A percentile compares a stretch with the other conserved stretches of the same genome.
These are phyloP conservation scores for Fusarium sp. DNA, from an alignment of 2,329 filamentous ascomycete species.

Conservation along the genomic window DNA sequence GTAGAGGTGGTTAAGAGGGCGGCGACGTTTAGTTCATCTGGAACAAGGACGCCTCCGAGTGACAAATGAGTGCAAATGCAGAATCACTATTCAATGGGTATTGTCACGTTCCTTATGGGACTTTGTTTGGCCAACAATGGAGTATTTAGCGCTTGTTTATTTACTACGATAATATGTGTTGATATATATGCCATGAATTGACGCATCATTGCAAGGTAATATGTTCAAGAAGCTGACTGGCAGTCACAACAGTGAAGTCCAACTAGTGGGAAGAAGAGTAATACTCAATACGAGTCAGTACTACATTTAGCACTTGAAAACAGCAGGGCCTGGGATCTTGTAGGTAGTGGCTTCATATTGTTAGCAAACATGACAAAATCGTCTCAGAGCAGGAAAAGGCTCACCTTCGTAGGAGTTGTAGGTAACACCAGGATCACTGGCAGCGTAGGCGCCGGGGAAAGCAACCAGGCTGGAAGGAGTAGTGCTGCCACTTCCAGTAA, in stretches of 20 bases:
- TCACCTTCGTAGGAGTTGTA: constrained; percentile 65
- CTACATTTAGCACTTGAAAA: constrained; percentile 60
- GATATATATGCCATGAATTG: constrained; percentile 21
- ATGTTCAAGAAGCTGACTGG: constrained; percentile 15
- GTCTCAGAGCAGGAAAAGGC: constrained; percentile 14
- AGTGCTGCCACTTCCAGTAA: constrained; percentile 63
- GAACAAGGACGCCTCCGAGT: constrained; percentile 23
- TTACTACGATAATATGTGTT: constrained; percentile 20
- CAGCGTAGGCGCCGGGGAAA: constrained; percentile 68
- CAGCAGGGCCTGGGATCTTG: constrained; percentile 61
- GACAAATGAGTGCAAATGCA: constrained; percentile 2
- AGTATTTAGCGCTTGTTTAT: constrained; percentile 3
- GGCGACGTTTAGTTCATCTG: constrained; percentile 37
- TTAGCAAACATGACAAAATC: constrained; percentile 3
- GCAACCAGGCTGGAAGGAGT: constrained; percentile 59
- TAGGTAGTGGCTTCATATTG: constrained; percentile 55
- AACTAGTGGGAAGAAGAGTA: constrained; percentile 22
- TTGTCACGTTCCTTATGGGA: background rate
- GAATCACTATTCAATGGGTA: no score
- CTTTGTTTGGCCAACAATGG: background rate
- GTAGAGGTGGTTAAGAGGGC: constrained; percentile 41
- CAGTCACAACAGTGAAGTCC: constrained; percentile 19
- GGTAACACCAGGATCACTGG: constrained; percentile 64
- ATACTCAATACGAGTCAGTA: background rate
- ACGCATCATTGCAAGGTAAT: constrained; percentile 13